Percentiles rank a stretch among this genome's conserved stretches.
Conservation (phyloP, 2,329 filamentous ascomycete species). For the Cercospora berteroae region DNA sequence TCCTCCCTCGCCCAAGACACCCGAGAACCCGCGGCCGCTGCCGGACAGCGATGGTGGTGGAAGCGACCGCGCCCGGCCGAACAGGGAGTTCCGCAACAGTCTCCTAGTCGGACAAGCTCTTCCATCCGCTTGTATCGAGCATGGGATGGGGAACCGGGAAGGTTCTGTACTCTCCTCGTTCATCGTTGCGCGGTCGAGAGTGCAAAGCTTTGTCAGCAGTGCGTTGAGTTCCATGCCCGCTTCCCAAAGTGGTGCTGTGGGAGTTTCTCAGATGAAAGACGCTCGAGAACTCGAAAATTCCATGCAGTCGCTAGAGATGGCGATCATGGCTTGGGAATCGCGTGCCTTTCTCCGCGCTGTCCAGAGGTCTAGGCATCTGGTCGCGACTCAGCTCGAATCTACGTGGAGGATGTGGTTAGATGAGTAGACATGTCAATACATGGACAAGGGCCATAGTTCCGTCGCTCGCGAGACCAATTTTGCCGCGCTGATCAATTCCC, state of each 20-base stretch:
- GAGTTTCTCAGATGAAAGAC: not conserved
- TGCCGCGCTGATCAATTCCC: not conserved
- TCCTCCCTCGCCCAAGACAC: not conserved
- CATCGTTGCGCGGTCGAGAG: not conserved
- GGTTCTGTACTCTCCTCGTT: not conserved
- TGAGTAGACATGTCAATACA: not conserved
- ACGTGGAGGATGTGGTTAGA: conserved; percentile 1
- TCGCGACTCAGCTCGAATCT: not conserved
- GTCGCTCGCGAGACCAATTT: not conserved
- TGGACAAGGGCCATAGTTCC: not conserved
- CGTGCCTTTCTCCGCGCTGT: not conserved
- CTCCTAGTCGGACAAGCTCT: not conserved
- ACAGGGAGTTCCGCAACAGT: not conserved
- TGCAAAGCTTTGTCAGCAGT: not conserved
- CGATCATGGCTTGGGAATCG: not conserved
- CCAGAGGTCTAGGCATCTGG: not conserved
- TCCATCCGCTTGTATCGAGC: not conserved
- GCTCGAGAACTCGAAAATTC: not conserved
- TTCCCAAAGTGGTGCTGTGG: not conserved
- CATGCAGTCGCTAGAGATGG: not conserved
- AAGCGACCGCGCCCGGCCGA: not conserved
- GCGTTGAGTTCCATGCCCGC: not conserved
- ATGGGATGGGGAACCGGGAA: not conserved
- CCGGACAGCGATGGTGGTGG: not conserved
- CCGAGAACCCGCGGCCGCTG: not conserved